A percentile compares a stretch with the other conserved stretches of the same genome.
These are phyloP conservation scores for Avena insularis DNA, from an alignment of 176 grass and related monocot genomes.

Conservation along the genomic window DNA sequence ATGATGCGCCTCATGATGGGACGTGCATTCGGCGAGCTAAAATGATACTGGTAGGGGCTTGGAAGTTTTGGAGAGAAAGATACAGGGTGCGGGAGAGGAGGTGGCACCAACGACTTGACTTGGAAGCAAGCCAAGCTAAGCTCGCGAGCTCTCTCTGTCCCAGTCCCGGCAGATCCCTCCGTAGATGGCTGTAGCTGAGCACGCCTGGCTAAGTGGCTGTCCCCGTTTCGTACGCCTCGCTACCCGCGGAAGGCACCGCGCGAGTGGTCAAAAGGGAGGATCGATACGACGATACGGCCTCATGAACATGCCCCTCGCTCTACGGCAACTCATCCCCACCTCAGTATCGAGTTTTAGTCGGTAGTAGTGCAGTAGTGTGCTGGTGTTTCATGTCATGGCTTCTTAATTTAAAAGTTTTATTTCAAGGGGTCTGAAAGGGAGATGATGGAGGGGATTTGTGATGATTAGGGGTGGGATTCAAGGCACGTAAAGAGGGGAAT, in stretches of 20 bases:
- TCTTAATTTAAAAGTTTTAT: constrained; percentile 16
- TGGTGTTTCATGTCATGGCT: constrained; percentile 14
- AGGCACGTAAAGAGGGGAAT: constrained; percentile 52
- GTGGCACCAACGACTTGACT: constrained; percentile 59
- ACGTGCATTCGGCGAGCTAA: constrained; percentile 43
- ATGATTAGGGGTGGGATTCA: constrained; percentile 55
- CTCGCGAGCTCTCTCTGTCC: background rate
- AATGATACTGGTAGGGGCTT: constrained; percentile 26
- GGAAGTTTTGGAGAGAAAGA: constrained; percentile 30
- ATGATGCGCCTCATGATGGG: constrained; percentile 75
- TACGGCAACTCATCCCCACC: constrained; percentile 40
- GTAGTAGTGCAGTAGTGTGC: constrained; percentile 10
- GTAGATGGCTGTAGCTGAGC: constrained; percentile 17
- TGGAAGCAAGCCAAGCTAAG: constrained; percentile 65
- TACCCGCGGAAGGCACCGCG: constrained; percentile 14
- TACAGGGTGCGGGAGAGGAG: constrained; percentile 4
- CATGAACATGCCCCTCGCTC: constrained; percentile 44
- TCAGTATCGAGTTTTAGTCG: background rate
- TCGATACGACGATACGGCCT: background rate
- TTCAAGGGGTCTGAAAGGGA: constrained; percentile 17
- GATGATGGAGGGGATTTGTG: constrained; percentile 33
- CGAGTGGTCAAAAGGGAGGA: background rate
- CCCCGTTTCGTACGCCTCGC: background rate
- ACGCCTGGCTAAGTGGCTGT: background rate
- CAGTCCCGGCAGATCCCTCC: background rate